These are phyloP conservation scores for Sphaceloma murrayae DNA, from an alignment of 2,329 filamentous ascomycete genomes.

Conservation along the genomic window DNA sequence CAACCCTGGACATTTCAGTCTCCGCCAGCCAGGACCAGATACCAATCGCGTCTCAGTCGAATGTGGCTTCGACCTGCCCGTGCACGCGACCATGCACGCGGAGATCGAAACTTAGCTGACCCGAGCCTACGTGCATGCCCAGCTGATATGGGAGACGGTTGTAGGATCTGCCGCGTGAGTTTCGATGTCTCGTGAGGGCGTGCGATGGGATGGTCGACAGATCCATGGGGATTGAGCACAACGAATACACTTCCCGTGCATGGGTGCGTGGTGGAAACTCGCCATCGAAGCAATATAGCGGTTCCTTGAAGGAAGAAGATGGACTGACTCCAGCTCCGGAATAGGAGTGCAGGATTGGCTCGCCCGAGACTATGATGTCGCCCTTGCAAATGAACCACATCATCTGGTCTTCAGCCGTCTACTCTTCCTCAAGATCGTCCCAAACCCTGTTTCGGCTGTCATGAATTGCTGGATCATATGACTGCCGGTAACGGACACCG, in stretches of 20 bases:
- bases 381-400: conserved; percentile 61
- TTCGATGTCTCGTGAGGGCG: conserved; percentile 64
- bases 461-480: conserved; percentile 65
- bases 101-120: conserved; percentile 65
- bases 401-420: conserved; percentile 78
- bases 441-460: conserved; percentile 65
- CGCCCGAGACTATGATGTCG: not conserved
- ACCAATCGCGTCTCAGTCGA: conserved; percentile 44
- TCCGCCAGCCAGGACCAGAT: too few species aligned
- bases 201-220: conserved; percentile 62
- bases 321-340: not conserved
- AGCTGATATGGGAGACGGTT: conserved; percentile 73
- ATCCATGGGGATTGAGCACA: conserved; percentile 68
- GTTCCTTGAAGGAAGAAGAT: not conserved
- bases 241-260: conserved; percentile 44
- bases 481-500: not conserved
- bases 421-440: conserved; percentile 69
- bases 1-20: too few species aligned
- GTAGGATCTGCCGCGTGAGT: conserved; percentile 68
- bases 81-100: conserved; percentile 71
- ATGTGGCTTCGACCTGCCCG: conserved; percentile 66
- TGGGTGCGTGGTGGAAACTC: not conserved
- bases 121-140: conserved; percentile 73
- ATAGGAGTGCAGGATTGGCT: not conserved
- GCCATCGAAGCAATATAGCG: not conserved